Evolutionary conservation across 352 stramenopile genomes (phyloP), one percentile per base, ranked within the genome.

Genomic region (Aphanomyces stellatus): DNA sequence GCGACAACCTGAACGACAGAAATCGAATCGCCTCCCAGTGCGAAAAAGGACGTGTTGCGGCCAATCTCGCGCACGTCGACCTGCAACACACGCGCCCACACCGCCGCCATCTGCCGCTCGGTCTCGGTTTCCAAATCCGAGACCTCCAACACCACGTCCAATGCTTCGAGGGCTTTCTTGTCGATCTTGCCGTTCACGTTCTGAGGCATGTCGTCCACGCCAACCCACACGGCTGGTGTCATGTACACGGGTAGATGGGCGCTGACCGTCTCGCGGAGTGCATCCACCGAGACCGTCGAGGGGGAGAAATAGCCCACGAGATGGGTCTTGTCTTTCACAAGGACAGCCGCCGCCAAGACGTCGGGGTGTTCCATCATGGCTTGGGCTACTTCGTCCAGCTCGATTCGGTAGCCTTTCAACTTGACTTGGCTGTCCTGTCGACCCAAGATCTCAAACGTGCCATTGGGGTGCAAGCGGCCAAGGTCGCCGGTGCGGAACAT

Each of bases 341-440:
- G 76, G 37, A 97, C 94, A 17, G 93, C 86, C 1, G 81, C 90
- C n/a, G 85, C 96, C 30, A 82, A 93, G 19, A 97, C 82, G 35
- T 88, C 74, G 40, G 79, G 74, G 53, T 95, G 89, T 73, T 93
- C 80, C 35, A 85, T 87, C 35, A 98, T 82, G n/a, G 90, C 90
- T 7, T 86, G 89, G 72, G 97, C 91, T 2, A 98, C 82, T 13
- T 91, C 92, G 33, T 90, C 90, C 7, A 98, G 72, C 30, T 97
- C 93, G 5, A 98, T 90, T 40, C 88, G 96, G 73, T 98, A 98
- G 43, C 93, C 93, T 24, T 92, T 84, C 63, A 98, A 95, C 78
- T 98, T 98, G 60, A 98, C 89, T 90, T 98, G 97, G 62, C 96
- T 97, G 74, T 97, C 92, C 68, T 90, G 97, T 42, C 94, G 85